phyloP scores from a whole-genome alignment of 1,284 basidiomycete species.

The Sanguinoderma infundibulare region DNA sequence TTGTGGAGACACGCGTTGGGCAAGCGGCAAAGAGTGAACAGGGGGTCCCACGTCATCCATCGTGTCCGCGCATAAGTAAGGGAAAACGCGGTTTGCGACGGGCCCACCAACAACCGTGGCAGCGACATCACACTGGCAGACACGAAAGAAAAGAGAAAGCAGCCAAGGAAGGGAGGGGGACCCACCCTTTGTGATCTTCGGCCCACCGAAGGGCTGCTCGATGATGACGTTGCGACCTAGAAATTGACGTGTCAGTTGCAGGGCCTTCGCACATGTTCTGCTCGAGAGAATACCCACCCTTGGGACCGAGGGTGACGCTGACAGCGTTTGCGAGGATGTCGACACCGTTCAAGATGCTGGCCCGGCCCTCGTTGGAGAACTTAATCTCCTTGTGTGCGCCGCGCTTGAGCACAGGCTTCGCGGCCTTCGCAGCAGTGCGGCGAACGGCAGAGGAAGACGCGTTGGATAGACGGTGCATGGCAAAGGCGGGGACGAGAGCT shows the following conservation, averaged over 20 bases:
- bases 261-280: too few species aligned
- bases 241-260: constrained; percentile 29
- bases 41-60: not conserved
- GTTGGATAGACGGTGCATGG: constrained; percentile 43
- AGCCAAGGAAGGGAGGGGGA: not conserved
- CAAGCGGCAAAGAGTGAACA: not conserved
- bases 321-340: constrained; percentile 97
- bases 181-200: constrained; percentile 95
- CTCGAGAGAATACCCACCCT: constrained; percentile 59
- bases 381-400: constrained; percentile 95
- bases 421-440: constrained; percentile 47
- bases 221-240: constrained; percentile 97
- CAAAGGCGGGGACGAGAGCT: constrained; percentile 4
- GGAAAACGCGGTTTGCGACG: not conserved
- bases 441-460: constrained; percentile 51
- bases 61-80: not conserved
- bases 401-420: constrained; percentile 58
- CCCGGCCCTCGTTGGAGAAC: constrained; percentile 95
- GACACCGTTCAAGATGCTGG: constrained; percentile 93
- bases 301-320: constrained; percentile 94
- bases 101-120: not conserved
- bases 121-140: not conserved
- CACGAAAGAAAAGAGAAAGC: not conserved
- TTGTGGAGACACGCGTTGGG: too few species aligned
- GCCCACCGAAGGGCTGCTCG: constrained; percentile 96